phyloP scores from a whole-genome alignment of 441 rosid species.

The Adansonia gregorii region DNA sequence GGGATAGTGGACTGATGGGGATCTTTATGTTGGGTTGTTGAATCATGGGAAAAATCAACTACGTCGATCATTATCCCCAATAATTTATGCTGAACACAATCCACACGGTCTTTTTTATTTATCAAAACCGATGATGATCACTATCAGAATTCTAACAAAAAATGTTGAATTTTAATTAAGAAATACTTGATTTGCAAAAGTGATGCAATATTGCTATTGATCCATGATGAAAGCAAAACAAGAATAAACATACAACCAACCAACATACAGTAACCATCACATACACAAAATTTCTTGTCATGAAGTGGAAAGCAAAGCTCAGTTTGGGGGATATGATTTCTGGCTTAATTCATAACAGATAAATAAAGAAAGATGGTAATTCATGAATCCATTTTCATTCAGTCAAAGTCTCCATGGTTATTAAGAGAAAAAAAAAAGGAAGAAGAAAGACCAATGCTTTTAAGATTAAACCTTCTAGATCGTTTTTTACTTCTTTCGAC shows the following conservation, averaged over 20 bases:
- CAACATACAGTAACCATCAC: neutral
- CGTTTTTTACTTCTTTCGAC: neutral
- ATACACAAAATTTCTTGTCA: neutral
- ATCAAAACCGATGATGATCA: neutral
- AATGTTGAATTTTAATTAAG: neutral
- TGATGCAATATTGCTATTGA: neutral
- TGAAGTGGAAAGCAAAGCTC: neutral
- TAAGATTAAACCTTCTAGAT: neutral
- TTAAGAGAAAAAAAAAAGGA: neutral
- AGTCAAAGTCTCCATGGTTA: conserved; percentile 2
- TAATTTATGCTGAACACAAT: neutral
- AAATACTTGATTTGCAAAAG: neutral
- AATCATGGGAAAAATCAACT: conserved; percentile 7
- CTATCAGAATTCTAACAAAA: neutral
- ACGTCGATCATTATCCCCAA: neutral
- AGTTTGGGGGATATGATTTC: neutral
- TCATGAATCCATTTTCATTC: neutral
- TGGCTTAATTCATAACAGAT: neutral
- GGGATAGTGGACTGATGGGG: conserved; percentile 28
- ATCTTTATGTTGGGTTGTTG: conserved; percentile 34
- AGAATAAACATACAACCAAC: neutral
- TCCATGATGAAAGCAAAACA: conserved; percentile 3
- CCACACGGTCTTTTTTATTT: conserved; percentile 4
- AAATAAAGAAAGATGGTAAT: neutral
- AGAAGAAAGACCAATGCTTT: neutral